Base-by-base conservation (phyloP, 176 grass and related monocot species). In the Avena eriantha region DNA sequence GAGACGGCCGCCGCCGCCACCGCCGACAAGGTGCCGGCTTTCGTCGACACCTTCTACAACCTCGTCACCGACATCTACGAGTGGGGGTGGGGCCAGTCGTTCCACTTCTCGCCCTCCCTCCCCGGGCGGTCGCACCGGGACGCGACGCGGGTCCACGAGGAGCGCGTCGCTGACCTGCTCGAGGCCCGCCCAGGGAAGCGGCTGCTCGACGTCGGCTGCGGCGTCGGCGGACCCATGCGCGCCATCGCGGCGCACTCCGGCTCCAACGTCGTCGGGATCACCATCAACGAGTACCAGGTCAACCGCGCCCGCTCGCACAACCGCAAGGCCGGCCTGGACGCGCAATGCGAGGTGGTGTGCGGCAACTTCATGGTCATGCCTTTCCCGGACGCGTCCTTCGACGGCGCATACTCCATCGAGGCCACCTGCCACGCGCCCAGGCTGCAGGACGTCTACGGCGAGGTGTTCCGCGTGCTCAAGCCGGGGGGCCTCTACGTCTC, bases 21-120 rank as follows among this genome's bases (percentile, higher is more conserved):
- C 6, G 90, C 85, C 0, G 95, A 98, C 83, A 94, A 94, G 81
- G 93, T 98, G 23, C 96, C 93, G 3, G 92, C 73, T 16, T 98
- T 98, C 76, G 93, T 98, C 83, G 96, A 98, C 69, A 98, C 96
- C 78, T 98, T 94, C 88, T 98, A 98, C 84, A 95, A 98, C 90
- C 93, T 98, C 36, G 96, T 95, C 78, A 98, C 96, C 61, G 96
- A 98, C 86, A 98, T 98, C 78, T 98, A 98, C 78, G 93, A 98
- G 90, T 98, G 96, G 96, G 96, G 96, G 0, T 98, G 93, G 96
- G 96, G 96, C 61, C 93, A 98, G 86, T 95, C 93, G 4, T 98
- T 98, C 88, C 96, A 98, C 79, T 98, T 98, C 91, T 98, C 96
- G 11, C 96, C 96, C 1, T 92, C 96, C 7, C 59, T 98, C n/a